These are phyloP conservation scores for Hippophae tibetana DNA, from an alignment of 306 rosid species.

Conservation along the genomic window DNA sequence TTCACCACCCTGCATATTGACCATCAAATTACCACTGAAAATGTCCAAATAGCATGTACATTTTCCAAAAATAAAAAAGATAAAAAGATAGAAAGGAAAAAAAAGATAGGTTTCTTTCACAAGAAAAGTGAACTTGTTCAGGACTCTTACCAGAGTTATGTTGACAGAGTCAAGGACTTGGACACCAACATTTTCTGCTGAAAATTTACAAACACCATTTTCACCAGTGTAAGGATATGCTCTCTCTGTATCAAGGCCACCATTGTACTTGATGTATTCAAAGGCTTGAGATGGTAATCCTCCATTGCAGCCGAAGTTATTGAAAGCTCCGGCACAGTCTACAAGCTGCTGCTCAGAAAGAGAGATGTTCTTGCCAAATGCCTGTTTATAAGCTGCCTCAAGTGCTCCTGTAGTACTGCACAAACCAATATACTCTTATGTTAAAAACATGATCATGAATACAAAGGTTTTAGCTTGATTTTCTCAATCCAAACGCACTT, in stretches of 20 bases:
- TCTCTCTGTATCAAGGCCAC: slow-evolving; percentile 82
- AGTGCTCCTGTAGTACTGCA: slow-evolving; percentile 92
- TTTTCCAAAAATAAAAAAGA: background rate
- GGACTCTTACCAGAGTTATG: slow-evolving; percentile 56
- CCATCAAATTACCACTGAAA: background rate
- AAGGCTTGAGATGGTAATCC: slow-evolving; percentile 98
- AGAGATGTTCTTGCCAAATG: slow-evolving; percentile 52
- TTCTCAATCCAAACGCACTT: no score
- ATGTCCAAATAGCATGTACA: slow-evolving; percentile 2
- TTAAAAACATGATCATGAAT: slow-evolving; percentile 8
- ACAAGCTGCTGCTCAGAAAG: slow-evolving; percentile 97
- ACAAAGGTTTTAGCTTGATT: background rate
- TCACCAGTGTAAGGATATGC: slow-evolving; percentile 71
- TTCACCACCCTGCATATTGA: slow-evolving; percentile 62
- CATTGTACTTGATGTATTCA: slow-evolving; percentile 82
- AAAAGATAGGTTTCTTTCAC: no score
- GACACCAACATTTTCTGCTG: slow-evolving; percentile 55
- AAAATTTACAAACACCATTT: slow-evolving; percentile 51
- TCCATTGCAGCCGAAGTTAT: slow-evolving; percentile 79
- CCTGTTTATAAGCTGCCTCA: slow-evolving; percentile 83
- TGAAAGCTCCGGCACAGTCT: slow-evolving; percentile 86
- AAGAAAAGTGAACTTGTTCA: background rate
- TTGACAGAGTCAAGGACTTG: slow-evolving; percentile 60
- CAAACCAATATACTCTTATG: background rate
- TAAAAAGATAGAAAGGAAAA: background rate